A percentile compares a stretch with the other conserved stretches of the same genome.
Evolutionary conservation across 2,329 filamentous ascomycete species (phyloP).

Genomic region (Aspergillus novoparasiticus): DNA sequence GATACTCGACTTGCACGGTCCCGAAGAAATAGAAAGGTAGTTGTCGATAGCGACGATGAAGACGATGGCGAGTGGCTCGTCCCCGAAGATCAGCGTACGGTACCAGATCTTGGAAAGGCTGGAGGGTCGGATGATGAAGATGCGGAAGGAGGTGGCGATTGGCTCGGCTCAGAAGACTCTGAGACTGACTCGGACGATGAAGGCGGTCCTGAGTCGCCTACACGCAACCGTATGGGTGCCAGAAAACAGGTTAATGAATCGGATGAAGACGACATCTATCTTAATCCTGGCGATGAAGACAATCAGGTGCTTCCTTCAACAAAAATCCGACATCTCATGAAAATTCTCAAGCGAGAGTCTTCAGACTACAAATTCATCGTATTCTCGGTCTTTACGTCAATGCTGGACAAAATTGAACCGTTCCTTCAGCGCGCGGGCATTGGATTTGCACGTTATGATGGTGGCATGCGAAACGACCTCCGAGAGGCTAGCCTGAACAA

Average conservation of each 20-base stretch:
- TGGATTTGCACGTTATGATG: constrained; percentile 87
- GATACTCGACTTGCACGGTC: constrained; percentile 28
- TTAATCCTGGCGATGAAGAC: constrained; percentile 43
- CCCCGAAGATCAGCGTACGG: constrained; percentile 64
- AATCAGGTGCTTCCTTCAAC: constrained; percentile 66
- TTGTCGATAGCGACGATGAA: constrained; percentile 59
- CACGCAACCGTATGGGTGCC: constrained; percentile 16
- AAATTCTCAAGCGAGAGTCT: constrained; percentile 77
- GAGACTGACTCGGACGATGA: constrained; percentile 48
- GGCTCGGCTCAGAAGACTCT: constrained; percentile 72
- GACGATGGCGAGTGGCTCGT: constrained; percentile 80
- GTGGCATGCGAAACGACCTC: constrained; percentile 88
- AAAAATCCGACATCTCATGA: constrained; percentile 85
- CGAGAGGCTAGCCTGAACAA: constrained; percentile 82
- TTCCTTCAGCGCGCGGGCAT: constrained; percentile 77
- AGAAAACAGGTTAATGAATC: constrained; percentile 41
- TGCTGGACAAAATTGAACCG: constrained; percentile 94
- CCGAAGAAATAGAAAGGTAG: constrained; percentile 45
- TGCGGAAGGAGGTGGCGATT: constrained; percentile 82
- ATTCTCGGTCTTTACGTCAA: constrained; percentile 97
- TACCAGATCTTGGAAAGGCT: constrained; percentile 69
- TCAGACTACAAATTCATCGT: constrained; percentile 93
- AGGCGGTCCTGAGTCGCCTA: constrained; percentile 34
- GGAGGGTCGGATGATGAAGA: constrained; percentile 88
- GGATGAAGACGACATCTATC: constrained; percentile 42